Evolutionary conservation across 768 basidiomycete species (phyloP).

Genomic region (Tubosaeta brunneosetosa): DNA sequence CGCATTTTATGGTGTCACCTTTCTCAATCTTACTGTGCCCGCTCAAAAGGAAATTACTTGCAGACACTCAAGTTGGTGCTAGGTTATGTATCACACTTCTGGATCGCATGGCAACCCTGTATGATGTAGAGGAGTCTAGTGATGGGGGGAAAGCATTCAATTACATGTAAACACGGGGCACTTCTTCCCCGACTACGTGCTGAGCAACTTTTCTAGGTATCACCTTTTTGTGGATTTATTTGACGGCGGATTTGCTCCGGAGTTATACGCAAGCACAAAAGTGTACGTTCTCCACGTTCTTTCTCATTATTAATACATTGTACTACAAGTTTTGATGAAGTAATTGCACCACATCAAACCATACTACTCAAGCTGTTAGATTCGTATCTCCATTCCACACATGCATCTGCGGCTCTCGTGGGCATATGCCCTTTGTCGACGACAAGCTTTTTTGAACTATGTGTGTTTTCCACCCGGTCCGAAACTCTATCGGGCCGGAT

Average conservation of each 20-base stretch:
- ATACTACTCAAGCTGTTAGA: conserved; percentile 86
- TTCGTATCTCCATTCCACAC: conserved; percentile 66
- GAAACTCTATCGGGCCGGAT: conserved; percentile 38
- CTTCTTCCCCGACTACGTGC: conserved; percentile 1
- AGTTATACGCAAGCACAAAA: conserved; percentile 55
- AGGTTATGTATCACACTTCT: conserved; percentile 66
- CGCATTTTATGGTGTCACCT: conserved; percentile 21
- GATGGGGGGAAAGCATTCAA: conserved; percentile 70
- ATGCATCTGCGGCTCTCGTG: conserved; percentile 34
- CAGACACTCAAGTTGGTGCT: conserved; percentile 49
- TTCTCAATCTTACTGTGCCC: conserved; percentile 5
- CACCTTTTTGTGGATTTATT: conserved; percentile 61
- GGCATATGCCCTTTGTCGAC: conserved; percentile 56
- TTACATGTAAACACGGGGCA: conserved; percentile 50
- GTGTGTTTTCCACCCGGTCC: conserved; percentile 53
- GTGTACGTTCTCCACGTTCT: conserved; percentile 43
- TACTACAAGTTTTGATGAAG: conserved; percentile 54
- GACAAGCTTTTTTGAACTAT: conserved; percentile 56
- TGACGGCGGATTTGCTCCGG: conserved; percentile 51
- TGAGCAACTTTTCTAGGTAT: conserved; percentile 43
- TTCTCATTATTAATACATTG: conserved; percentile 7
- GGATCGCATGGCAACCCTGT: conserved; percentile 65
- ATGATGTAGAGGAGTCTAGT: conserved; percentile 61
- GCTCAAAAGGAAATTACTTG: conserved; percentile 42
- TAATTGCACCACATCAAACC: conserved; percentile 80